These are phyloP conservation scores for Puccinia coronata DNA, from an alignment of 1,284 basidiomycete species.

Conservation along the genomic window DNA sequence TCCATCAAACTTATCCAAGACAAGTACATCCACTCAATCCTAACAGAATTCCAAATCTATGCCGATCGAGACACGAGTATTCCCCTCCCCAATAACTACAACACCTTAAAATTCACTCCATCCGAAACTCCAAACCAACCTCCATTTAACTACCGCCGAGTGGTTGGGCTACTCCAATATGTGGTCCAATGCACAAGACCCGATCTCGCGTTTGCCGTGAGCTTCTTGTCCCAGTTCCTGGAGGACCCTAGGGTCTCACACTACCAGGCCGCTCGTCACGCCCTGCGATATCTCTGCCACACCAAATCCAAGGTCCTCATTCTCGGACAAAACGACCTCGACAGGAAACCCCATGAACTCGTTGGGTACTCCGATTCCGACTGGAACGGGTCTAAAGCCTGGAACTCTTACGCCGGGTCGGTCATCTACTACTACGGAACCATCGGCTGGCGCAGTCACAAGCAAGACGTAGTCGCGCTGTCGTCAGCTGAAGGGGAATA, in stretches of 20 bases:
- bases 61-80: neutral
- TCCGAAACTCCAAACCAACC: neutral
- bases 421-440: neutral
- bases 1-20: neutral
- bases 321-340: conserved; percentile 22
- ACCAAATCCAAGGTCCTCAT: no score
- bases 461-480: neutral
- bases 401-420: no score
- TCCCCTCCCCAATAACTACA: neutral
- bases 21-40: no score
- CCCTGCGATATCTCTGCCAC: neutral
- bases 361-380: neutral
- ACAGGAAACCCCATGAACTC: neutral
- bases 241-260: neutral
- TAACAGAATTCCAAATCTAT: neutral
- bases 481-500: conserved; percentile 17
- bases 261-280: neutral
- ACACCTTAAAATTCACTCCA: neutral
- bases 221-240: conserved; percentile 7
- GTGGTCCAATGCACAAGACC: conserved; percentile 33
- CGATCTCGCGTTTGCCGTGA: conserved; percentile 12
- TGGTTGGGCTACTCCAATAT: conserved; percentile 19
- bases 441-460: no score
- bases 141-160: no score
- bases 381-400: no score